phyloP scores from a whole-genome alignment of 2,329 filamentous ascomycete species.

The Fusarium sp. region DNA sequence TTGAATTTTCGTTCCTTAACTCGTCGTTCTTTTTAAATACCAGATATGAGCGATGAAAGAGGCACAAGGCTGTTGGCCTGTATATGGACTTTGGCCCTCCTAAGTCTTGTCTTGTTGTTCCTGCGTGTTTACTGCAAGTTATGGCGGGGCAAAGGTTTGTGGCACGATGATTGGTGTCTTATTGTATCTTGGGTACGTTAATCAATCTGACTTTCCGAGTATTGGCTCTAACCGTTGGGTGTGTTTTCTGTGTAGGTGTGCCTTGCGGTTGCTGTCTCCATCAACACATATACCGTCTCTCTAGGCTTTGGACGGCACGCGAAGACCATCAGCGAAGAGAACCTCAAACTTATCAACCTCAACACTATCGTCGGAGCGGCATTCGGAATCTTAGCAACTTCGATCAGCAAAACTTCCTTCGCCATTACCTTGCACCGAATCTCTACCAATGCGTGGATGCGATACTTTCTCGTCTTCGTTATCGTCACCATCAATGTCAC shows the following conservation, averaged over 20 bases:
- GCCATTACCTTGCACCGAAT: conserved; percentile 55
- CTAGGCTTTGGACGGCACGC: conserved; percentile 49
- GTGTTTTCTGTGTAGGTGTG: conserved; percentile 37
- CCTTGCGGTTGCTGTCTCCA: conserved; percentile 48
- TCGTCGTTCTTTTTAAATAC: conserved; percentile 3
- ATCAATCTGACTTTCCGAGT: background rate
- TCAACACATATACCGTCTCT: conserved; percentile 52
- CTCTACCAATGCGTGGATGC: conserved; percentile 46
- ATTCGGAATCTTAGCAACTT: conserved; percentile 53
- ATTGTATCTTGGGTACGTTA: conserved; percentile 54
- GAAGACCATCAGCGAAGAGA: conserved; percentile 41
- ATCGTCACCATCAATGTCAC: conserved; percentile 53
- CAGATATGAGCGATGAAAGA: conserved; percentile 47
- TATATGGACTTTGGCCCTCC: conserved; percentile 49
- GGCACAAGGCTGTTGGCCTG: conserved; percentile 49
- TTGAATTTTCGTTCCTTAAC: background rate
- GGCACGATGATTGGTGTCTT: conserved; percentile 56
- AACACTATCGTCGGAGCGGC: conserved; percentile 48
- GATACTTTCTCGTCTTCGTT: conserved; percentile 50
- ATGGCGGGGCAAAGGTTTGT: conserved; percentile 53
- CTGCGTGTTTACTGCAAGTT: conserved; percentile 56
- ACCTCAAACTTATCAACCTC: conserved; percentile 47
- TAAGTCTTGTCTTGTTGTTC: conserved; percentile 47
- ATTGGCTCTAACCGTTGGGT: background rate
- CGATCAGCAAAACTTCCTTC: conserved; percentile 56